Evolutionary conservation across 768 basidiomycete species (phyloP), one percentile per base, ranked within the genome.

Genomic region (Kwoniella sp.): DNA sequence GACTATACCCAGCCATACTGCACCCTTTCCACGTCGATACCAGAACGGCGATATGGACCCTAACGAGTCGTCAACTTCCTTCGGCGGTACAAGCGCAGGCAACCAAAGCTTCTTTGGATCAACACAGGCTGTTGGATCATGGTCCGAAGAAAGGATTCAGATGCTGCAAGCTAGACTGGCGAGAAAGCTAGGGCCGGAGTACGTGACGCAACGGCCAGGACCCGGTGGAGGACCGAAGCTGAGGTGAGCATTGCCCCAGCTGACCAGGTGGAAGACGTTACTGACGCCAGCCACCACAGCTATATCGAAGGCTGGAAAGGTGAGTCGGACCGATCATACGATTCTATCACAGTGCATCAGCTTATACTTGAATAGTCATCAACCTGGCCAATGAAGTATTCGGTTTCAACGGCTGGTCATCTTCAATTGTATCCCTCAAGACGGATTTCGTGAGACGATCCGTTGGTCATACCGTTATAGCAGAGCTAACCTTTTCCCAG

Each of bases 341-440:
- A 8, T 19, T 22, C 23, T 42, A 6, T 20, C 15, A 5, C 10
- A 3, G 39, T 14, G 7, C 3, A 26, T 25, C 23, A 52, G 28
- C 50, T 52, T 25, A 52, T 23, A 32, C 3, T 12, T 33, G 1
- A 20, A 19, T 52, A 75, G 85, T 91, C 31, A 95, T 99, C 74
- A 93, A 92, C 67, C 80, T 99, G 20, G 95, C 93, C 2, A 99
- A 99, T 71, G 93, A 99, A 59, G 87, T 98, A 36, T 98, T 99
- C 75, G 93, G 93, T 1, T 96, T 90, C 78, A 89, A 98, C 58
- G 95, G 92, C 22, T 92, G 90, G 92, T 87, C 85, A 56, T 87
- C 88, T 1, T 85, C 74, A 41, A 78, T 93, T 40, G 80, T 87
- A 56, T 87, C 69, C 48, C 74, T 95, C 28, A 81, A 82, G 7